Evolutionary conservation across 1,284 basidiomycete genomes (phyloP), one percentile per base, ranked within the genome.

Genomic region (Trametes polyzona): DNA sequence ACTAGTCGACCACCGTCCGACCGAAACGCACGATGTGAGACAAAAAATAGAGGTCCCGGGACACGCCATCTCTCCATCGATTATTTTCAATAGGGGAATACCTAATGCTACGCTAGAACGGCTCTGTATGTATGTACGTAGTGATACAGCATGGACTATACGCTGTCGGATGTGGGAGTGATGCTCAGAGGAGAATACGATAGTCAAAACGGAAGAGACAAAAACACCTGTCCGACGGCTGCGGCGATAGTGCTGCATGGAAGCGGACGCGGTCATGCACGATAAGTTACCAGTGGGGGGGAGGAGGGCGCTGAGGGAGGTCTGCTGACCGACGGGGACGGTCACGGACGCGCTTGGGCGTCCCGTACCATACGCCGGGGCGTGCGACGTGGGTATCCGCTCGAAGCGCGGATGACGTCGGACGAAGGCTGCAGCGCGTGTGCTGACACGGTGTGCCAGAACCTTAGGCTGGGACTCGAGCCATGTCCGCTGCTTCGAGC

Each of bases 91-190:
- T 46, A 48, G 21, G 47, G 29, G 47, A 47, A 32, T 55, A 56
- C 55, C 52, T 58, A 58, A 57, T 58, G 46, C 58, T 63, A 63
- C 50, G 58, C 36, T 60, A 60, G 49, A n/a, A 52, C 19, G 40
- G 36, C 41, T 40, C 19, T 55, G 39, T 33, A 52, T 59, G 55
- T 63, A 60, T 58, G 55, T 60, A 60, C 58, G 55, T 60, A 60
- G 48, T 63, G 61, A 63, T 63, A 63, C 61, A 63, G 47, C 55
- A 53, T 55, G 49, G 35, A 47, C 42, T 19, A 37, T 23, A 30
- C 43, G 42, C 42, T 52, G 44, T 41, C 36, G 39, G 29, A 43
- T 42, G 47, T 29, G 29, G 43, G 47, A 32, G 41, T 29, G 40
- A 44, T 17, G 32, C 16, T 17, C 19, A 4, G 27, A n/a, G 29